A percentile compares a stretch with the other conserved stretches of the same genome.
These are phyloP conservation scores for Rhodotorula sp. DNA, from an alignment of 1,284 basidiomycete genomes.

Conservation along the genomic window DNA sequence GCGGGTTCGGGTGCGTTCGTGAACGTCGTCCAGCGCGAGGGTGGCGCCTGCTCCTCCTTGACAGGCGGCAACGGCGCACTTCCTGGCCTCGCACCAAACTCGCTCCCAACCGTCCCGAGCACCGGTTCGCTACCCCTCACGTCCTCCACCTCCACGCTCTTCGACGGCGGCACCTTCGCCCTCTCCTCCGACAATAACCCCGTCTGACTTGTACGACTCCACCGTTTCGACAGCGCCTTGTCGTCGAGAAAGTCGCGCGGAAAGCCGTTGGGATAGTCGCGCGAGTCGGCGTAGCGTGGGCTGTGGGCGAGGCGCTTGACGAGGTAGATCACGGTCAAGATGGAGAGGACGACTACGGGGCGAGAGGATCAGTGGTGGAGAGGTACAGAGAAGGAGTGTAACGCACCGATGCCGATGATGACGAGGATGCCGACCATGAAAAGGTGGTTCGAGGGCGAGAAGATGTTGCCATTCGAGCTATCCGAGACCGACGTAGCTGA, in stretches of 20 bases:
- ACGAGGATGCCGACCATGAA: conserved; percentile 24
- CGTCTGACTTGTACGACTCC: not conserved
- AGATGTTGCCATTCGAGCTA: conserved; percentile 9
- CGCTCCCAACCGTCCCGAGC: not conserved
- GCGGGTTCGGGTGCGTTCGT: not conserved
- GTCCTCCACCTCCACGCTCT: not conserved
- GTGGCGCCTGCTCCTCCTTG: not conserved
- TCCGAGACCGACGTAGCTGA: not conserved
- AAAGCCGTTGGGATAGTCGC: conserved; percentile 23
- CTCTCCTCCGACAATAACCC: not conserved
- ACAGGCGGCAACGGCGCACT: not conserved
- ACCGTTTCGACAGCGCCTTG: conserved; percentile 1
- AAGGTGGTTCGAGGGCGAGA: conserved; percentile 10
- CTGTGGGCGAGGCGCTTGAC: conserved; percentile 18
- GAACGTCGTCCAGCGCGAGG: not conserved
- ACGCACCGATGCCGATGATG: conserved; percentile 26
- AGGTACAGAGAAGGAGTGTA: not conserved
- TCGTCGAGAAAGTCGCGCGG: not conserved
- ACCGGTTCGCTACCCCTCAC: not conserved
- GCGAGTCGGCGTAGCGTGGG: conserved; percentile 21
- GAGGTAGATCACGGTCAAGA: conserved; percentile 17
- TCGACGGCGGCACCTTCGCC: not conserved
- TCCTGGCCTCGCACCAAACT: not conserved
- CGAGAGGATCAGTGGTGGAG: not conserved
- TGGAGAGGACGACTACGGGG: conserved; percentile 11